Percentiles rank a stretch among this genome's conserved stretches.
These are phyloP conservation scores for Linnemannia schmuckeri DNA, from an alignment of 192 early-diverging fungal genomes.

Conservation along the genomic window DNA sequence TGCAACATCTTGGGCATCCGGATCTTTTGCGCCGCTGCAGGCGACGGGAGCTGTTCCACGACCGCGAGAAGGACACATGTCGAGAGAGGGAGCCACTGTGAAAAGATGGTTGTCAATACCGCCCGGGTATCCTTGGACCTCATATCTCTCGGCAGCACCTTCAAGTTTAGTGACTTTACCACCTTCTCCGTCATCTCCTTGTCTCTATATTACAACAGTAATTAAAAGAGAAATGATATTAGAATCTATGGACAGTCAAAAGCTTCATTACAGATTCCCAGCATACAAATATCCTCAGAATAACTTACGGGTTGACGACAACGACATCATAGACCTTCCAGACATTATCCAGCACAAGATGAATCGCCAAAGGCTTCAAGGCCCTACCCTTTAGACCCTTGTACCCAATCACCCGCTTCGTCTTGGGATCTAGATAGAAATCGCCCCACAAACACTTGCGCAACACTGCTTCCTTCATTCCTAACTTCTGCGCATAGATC, in stretches of 20 bases:
- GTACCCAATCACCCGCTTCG: constrained; percentile 88
- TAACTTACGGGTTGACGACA: constrained; percentile 67
- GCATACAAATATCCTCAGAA: not conserved
- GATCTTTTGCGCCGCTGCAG: constrained; percentile 80
- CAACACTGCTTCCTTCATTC: constrained; percentile 81
- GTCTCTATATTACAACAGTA: constrained; percentile 51
- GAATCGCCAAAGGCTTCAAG: constrained; percentile 97
- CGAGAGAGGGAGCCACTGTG: constrained; percentile 96
- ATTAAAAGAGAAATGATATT: not conserved
- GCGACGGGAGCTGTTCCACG: constrained; percentile 91
- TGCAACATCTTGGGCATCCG: constrained; percentile 87
- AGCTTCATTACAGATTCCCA: not conserved
- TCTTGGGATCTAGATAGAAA: constrained; percentile 96
- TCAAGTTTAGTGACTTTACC: constrained; percentile 87
- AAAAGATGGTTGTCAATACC: constrained; percentile 86
- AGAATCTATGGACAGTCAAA: constrained; percentile 19
- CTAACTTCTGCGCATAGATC: constrained; percentile 91
- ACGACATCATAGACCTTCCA: constrained; percentile 95
- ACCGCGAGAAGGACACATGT: constrained; percentile 87
- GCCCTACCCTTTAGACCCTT: constrained; percentile 86
- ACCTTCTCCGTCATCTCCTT: constrained; percentile 95
- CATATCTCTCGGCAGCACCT: constrained; percentile 92
- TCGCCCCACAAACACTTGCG: constrained; percentile 96
- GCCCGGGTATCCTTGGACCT: constrained; percentile 84
- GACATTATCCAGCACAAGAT: constrained; percentile 93